A percentile compares a stretch with the other conserved stretches of the same genome.
phyloP scores from a whole-genome alignment of 805 yeast genomes.

The Debaryomyces tyrocola region DNA sequence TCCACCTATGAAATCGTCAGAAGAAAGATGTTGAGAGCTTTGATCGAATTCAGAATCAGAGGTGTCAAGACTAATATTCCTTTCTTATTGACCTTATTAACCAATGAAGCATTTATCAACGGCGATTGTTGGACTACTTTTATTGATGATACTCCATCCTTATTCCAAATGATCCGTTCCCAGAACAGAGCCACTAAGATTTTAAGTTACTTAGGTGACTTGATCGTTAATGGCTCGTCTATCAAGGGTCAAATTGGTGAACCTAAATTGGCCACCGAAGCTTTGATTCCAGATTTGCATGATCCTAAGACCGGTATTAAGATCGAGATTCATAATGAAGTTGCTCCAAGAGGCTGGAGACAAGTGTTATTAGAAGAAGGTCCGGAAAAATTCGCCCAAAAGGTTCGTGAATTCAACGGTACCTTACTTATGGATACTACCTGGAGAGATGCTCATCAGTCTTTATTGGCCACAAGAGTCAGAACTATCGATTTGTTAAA shows the following conservation, averaged over 20 bases:
- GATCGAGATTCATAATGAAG: constrained; percentile 55
- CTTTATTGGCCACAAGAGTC: constrained; percentile 93
- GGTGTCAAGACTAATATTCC: constrained; percentile 99
- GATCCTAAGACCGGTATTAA: constrained; percentile 57
- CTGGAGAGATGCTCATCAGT: constrained; percentile 99
- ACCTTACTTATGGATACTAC: constrained; percentile 96
- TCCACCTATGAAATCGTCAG: constrained; percentile 95
- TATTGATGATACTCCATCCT: constrained; percentile 95
- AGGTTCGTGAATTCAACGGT: constrained; percentile 82
- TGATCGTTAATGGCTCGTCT: constrained; percentile 94
- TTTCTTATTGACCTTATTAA: constrained; percentile 85
- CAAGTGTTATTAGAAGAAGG: constrained; percentile 81
- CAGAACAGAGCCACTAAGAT: constrained; percentile 97
- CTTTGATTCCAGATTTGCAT: constrained; percentile 71
- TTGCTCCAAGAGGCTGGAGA: constrained; percentile 84
- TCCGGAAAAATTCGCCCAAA: constrained; percentile 85
- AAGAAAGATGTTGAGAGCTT: constrained; percentile 95
- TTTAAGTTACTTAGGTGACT: constrained; percentile 85
- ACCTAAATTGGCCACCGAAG: constrained; percentile 78
- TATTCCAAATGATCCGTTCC: constrained; percentile 91
- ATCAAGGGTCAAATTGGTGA: constrained; percentile 93
- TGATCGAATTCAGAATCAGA: constrained; percentile 96
- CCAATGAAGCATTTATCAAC: constrained; percentile 80
- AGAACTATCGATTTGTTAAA: constrained; percentile 89
- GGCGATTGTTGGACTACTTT: constrained; percentile 98